Conservation (phyloP, 1,139 yeast genomes). For the Zhuliangozyma blackwelliae region DNA sequence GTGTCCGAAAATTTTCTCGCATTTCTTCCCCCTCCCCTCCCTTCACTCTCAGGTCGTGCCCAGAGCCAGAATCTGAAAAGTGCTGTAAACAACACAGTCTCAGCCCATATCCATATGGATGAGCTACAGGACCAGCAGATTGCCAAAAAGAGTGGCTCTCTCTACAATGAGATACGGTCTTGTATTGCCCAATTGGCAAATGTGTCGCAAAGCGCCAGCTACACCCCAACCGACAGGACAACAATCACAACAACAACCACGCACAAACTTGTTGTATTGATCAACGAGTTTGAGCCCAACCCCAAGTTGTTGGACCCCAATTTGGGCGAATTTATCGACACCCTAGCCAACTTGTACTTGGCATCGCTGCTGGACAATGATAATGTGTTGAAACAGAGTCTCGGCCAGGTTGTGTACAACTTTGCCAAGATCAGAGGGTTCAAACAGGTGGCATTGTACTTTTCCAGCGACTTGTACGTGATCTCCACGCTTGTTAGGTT, state of each 20-base stretch:
- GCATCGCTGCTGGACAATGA: neutral
- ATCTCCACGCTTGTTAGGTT: slow-evolving; percentile 33
- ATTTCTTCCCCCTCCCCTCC: too few species aligned
- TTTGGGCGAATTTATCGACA: slow-evolving; percentile 28
- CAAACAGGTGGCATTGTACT: slow-evolving; percentile 53
- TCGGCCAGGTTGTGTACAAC: slow-evolving; percentile 45
- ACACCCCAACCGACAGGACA: too few species aligned
- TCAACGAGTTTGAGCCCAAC: slow-evolving; percentile 50
- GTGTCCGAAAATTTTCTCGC: too few species aligned
- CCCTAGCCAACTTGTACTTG: slow-evolving; percentile 26
- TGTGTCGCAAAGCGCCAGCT: neutral
- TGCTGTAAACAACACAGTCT: too few species aligned
- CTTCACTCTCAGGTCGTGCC: too few species aligned
- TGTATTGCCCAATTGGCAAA: slow-evolving; percentile 1
- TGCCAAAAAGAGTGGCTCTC: slow-evolving; percentile 15
- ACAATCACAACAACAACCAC: neutral
- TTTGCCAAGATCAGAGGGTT: slow-evolving; percentile 64
- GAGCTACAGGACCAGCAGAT: slow-evolving; percentile 16
- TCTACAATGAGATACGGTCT: slow-evolving; percentile 13
- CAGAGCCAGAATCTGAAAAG: too few species aligned
- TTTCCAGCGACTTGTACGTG: slow-evolving; percentile 56
- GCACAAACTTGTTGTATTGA: slow-evolving; percentile 7
- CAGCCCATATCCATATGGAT: slow-evolving; percentile 19
- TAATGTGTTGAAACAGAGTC: slow-evolving; percentile 2
- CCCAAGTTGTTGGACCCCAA: slow-evolving; percentile 49